Conservation (phyloP, 306 rosid genomes). For the Castanea crenata region DNA sequence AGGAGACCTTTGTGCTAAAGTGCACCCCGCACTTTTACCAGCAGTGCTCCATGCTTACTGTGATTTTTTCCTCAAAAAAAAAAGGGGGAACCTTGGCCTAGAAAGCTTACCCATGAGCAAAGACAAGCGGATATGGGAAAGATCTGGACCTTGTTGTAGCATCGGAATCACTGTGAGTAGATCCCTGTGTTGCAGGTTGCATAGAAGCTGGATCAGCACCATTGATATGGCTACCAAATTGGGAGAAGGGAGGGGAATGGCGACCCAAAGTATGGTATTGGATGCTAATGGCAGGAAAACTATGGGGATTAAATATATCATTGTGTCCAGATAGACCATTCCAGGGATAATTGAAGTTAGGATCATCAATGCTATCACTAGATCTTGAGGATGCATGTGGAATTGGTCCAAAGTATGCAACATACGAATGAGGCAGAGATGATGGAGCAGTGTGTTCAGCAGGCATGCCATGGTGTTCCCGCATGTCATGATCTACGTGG, state of each 20-base stretch:
- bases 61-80: neutral
- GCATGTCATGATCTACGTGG: conserved; percentile 15
- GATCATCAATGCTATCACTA: conserved; percentile 15
- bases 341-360: conserved; percentile 20
- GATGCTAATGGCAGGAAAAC: conserved; percentile 11
- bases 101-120: conserved; percentile 13
- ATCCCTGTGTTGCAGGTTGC: conserved; percentile 1
- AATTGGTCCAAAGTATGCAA: conserved; percentile 21
- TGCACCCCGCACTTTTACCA: no score
- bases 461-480: conserved; percentile 9
- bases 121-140: neutral
- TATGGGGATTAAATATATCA: conserved; percentile 10
- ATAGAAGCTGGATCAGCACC: conserved; percentile 9
- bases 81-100: neutral
- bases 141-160: conserved; percentile 9
- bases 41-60: neutral
- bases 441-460: conserved; percentile 8
- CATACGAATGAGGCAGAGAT: conserved; percentile 9
- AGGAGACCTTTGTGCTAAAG: no score
- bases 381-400: conserved; percentile 16
- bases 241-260: conserved; percentile 18
- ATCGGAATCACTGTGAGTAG: conserved; percentile 9
- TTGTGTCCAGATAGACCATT: conserved; percentile 14
- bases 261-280: conserved; percentile 25
- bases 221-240: conserved; percentile 4